phyloP scores from a whole-genome alignment of 768 basidiomycete genomes.

The Boletellus emodensis region DNA sequence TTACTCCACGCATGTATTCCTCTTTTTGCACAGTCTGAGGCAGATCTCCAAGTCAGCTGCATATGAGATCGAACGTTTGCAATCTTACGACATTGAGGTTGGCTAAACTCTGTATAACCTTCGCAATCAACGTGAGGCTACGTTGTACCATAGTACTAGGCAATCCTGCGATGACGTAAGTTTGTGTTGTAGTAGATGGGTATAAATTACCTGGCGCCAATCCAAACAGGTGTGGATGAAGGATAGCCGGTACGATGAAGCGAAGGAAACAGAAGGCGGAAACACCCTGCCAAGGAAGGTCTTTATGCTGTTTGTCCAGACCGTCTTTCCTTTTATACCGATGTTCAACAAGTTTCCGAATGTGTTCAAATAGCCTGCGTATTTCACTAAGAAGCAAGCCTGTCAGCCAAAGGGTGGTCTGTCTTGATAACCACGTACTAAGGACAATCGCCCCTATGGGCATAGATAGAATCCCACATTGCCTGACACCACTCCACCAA shows the following conservation, averaged over 20 bases:
- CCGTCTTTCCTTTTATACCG: constrained; percentile 47
- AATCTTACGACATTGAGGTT: constrained; percentile 70
- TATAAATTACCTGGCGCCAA: constrained; percentile 59
- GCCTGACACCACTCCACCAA: constrained; percentile 76
- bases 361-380: constrained; percentile 61
- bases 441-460: constrained; percentile 68
- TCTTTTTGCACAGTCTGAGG: constrained; percentile 65
- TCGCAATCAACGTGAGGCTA: constrained; percentile 80
- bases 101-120: constrained; percentile 85
- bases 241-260: constrained; percentile 85
- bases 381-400: constrained; percentile 52
- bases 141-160: constrained; percentile 66
- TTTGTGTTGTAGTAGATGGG: not conserved
- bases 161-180: constrained; percentile 47
- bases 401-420: constrained; percentile 1
- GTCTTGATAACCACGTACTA: constrained; percentile 44
- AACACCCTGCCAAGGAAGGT: constrained; percentile 76
- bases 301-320: constrained; percentile 41
- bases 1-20: constrained; percentile 75
- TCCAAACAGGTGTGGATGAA: constrained; percentile 84
- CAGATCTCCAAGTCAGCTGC: constrained; percentile 2
- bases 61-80: not conserved
- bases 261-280: constrained; percentile 88
- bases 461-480: constrained; percentile 80
- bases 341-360: constrained; percentile 69